Base-by-base conservation (phyloP, 2,329 filamentous ascomycete species). In the Beauveria sp. region DNA sequence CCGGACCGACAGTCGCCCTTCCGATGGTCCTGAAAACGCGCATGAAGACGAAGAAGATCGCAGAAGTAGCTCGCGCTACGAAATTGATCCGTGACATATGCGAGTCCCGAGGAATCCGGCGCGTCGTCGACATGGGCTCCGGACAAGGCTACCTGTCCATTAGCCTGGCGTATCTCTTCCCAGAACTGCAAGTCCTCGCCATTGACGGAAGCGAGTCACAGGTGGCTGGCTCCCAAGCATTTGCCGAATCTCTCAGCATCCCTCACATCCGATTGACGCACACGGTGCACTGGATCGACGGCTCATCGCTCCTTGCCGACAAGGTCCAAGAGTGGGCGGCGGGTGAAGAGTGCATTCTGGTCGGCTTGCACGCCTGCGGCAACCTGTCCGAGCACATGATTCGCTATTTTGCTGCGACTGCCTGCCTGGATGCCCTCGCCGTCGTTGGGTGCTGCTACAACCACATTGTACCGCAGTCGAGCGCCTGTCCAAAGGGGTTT, bases 401-500 rank as follows among this genome's bases (percentile, higher is more conserved):
- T 9, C 64, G 68, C 7, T 72, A 72, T 54, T 73, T 72, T 53
- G 55, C 64, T 9, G 51, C 60, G 0, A 48, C 66, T 0, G 58
- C 65, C 2, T 70, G 62, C 10, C 66, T 73, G 40, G 56, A 63
- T 1, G 58, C 62, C 18, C 58, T 73, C 2, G 71, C 65, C 0
- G 69, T 68, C 1, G 64, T 73, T 5, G 71, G 71, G 1, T 73
- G 71, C 60, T 73, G 71, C 64, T 73, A 73, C 48, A 73, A 73
- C 60, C 71, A 73, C 60, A 70, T 73, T 22, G 56, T 67, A 2
- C 67, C 69, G 5, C 65, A 62, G 8, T 72, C 79, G 1, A 69
- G 73, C 5, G 62, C 71, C 43, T 75, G 76, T 18, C 75, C 76
- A 0, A 67, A 71, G 7, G 73, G 74, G 20, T 71, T 73, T 18